These are phyloP conservation scores for Ogataea degrootiae DNA, from an alignment of 805 yeast genomes.

Conservation along the genomic window DNA sequence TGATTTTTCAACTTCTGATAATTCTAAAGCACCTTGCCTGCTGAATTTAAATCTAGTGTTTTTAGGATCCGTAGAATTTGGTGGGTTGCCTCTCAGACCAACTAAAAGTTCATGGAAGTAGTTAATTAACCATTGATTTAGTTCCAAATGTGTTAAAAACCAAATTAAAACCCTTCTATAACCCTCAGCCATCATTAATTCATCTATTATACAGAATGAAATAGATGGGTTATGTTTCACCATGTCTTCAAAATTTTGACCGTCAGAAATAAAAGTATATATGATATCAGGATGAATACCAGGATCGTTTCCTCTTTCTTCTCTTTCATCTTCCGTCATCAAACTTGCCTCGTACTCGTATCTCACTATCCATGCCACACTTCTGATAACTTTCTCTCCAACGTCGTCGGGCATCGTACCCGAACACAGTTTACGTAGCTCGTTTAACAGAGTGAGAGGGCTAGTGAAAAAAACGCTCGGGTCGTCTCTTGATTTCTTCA, in stretches of 20 bases:
- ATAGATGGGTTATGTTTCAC: slow-evolving; percentile 47
- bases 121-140: slow-evolving; percentile 52
- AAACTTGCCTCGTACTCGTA: slow-evolving; percentile 22
- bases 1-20: slow-evolving; percentile 56
- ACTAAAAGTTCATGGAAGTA: slow-evolving; percentile 58
- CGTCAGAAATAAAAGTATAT: slow-evolving; percentile 41
- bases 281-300: slow-evolving; percentile 46
- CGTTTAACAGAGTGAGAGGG: slow-evolving; percentile 21
- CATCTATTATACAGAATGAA: slow-evolving; percentile 58
- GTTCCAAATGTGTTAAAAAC: slow-evolving; percentile 59
- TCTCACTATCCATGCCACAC: slow-evolving; percentile 49
- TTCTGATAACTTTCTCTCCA: slow-evolving; percentile 40
- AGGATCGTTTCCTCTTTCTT: slow-evolving; percentile 19
- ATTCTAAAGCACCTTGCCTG: slow-evolving; percentile 48
- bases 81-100: slow-evolving; percentile 47
- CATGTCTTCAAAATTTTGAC: slow-evolving; percentile 43
- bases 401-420: slow-evolving; percentile 21
- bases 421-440: slow-evolving; percentile 24
- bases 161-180: slow-evolving; percentile 60
- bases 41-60: slow-evolving; percentile 39
- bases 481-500: slow-evolving; percentile 20
- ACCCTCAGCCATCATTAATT: slow-evolving; percentile 65
- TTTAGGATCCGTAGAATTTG: slow-evolving; percentile 1
- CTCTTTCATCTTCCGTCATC: slow-evolving; percentile 19
- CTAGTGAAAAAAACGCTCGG: slow-evolving; percentile 21